Evolutionary conservation across 2,329 filamentous ascomycete genomes (phyloP).

Genomic region (Ophiognomonia clavigignenti-juglandacearum): DNA sequence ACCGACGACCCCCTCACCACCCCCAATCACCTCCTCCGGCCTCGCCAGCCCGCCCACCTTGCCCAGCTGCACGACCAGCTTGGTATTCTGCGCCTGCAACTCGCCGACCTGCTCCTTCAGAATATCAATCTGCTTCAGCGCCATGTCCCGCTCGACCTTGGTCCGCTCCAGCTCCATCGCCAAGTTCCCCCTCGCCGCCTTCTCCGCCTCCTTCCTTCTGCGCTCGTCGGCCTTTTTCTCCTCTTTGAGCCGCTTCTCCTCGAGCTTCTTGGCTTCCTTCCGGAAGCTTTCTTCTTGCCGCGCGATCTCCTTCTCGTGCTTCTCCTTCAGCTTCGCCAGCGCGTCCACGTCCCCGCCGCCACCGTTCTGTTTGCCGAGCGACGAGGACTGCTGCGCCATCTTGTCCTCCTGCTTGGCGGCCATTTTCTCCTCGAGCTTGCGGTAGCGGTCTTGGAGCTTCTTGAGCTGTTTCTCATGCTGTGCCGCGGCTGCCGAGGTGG

Average conservation of each 20-base stretch:
- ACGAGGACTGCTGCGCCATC: slow-evolving; percentile 33
- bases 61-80: slow-evolving; percentile 51
- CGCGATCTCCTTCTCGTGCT: slow-evolving; percentile 57
- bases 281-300: slow-evolving; percentile 65
- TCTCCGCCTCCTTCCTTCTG: slow-evolving; percentile 45
- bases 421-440: slow-evolving; percentile 59
- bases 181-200: slow-evolving; percentile 46
- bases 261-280: slow-evolving; percentile 58
- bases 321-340: slow-evolving; percentile 55
- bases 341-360: slow-evolving; percentile 33
- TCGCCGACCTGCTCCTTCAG: slow-evolving; percentile 51
- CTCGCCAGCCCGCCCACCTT: slow-evolving; percentile 25
- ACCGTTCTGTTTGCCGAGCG: slow-evolving; percentile 23
- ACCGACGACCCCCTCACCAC: neutral
- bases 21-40: neutral
- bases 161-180: slow-evolving; percentile 48
- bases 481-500: slow-evolving; percentile 23
- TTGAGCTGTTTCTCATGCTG: slow-evolving; percentile 59
- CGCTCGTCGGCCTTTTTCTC: slow-evolving; percentile 52
- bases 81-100: slow-evolving; percentile 56
- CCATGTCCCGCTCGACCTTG: slow-evolving; percentile 47
- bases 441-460: slow-evolving; percentile 56
- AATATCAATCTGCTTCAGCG: slow-evolving; percentile 47
- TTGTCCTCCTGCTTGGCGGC: slow-evolving; percentile 50
- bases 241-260: slow-evolving; percentile 60